phyloP scores from a whole-genome alignment of 2,329 filamentous ascomycete genomes.

The Amauroascus niger region DNA sequence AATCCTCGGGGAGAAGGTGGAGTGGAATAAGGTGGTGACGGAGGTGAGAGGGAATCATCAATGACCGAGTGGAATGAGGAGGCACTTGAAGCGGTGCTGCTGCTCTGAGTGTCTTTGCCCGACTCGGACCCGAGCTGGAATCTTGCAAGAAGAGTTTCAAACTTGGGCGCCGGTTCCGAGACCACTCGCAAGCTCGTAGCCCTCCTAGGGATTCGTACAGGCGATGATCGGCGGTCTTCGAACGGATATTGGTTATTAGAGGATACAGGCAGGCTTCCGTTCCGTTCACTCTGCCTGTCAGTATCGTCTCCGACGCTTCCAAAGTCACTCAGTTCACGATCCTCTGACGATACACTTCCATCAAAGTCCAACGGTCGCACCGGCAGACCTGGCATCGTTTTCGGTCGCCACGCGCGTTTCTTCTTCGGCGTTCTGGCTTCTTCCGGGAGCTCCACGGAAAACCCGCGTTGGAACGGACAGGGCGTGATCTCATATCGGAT shows the following conservation, averaged over 20 bases:
- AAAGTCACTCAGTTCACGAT: constrained; percentile 28
- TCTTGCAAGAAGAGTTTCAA: constrained; percentile 32
- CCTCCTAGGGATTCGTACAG: constrained; percentile 14
- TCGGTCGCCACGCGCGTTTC: constrained; percentile 60
- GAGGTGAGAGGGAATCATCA: constrained; percentile 13
- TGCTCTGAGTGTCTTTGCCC: constrained; percentile 21
- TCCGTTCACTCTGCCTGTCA: constrained; percentile 2
- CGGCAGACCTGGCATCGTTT: constrained; percentile 24
- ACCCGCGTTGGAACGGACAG: constrained; percentile 72
- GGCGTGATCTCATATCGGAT: constrained; percentile 79
- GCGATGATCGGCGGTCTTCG: neutral
- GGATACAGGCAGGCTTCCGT: neutral
- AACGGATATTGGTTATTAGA: neutral
- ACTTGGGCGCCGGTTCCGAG: constrained; percentile 26
- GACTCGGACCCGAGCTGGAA: constrained; percentile 28
- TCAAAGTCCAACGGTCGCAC: constrained; percentile 10
- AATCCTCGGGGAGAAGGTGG: constrained; percentile 18
- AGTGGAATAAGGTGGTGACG: constrained; percentile 17
- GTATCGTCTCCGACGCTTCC: constrained; percentile 8
- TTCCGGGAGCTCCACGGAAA: constrained; percentile 64
- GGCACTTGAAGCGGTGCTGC: constrained; percentile 29
- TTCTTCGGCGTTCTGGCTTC: constrained; percentile 54
- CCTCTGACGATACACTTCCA: constrained; percentile 5
- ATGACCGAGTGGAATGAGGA: constrained; percentile 38
- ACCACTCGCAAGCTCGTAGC: constrained; percentile 19